These are phyloP conservation scores for Apiospora aurea DNA, from an alignment of 2,329 filamentous ascomycete genomes.

Conservation along the genomic window DNA sequence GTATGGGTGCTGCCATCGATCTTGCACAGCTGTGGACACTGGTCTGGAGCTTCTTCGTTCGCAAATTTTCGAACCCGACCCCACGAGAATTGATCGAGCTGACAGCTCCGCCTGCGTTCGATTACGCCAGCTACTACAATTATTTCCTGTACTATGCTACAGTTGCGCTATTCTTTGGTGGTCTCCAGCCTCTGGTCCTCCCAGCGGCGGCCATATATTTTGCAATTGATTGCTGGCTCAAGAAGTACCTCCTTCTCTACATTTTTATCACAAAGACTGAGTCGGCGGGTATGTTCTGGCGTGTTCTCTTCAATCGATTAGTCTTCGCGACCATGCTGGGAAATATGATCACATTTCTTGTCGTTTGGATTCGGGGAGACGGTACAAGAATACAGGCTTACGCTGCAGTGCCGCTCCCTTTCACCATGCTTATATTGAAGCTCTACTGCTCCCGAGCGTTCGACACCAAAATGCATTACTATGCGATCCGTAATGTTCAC, in stretches of 20 bases:
- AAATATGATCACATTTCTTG: conserved; percentile 79
- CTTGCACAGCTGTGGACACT: conserved; percentile 88
- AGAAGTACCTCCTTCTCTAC: conserved; percentile 95
- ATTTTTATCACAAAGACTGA: conserved; percentile 97
- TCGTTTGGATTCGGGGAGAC: conserved; percentile 74
- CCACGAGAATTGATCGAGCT: conserved; percentile 87
- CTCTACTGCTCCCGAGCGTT: conserved; percentile 79
- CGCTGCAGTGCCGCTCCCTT: conserved; percentile 74
- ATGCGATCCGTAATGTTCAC: conserved; percentile 68
- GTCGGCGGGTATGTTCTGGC: conserved; percentile 92
- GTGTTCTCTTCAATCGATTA: conserved; percentile 90
- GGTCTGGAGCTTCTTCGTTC: conserved; percentile 82
- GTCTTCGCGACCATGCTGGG: conserved; percentile 81
- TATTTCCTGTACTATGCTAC: conserved; percentile 96
- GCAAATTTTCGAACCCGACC: conserved; percentile 86
- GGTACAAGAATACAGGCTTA: conserved; percentile 68
- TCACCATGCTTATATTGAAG: conserved; percentile 86
- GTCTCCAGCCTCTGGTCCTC: conserved; percentile 86
- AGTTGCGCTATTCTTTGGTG: conserved; percentile 83
- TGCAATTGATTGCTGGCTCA: conserved; percentile 82
- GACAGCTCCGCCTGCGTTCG: conserved; percentile 90
- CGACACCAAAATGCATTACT: conserved; percentile 82
- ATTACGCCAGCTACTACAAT: conserved; percentile 97
- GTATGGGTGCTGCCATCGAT: conserved; percentile 92
- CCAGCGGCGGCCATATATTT: conserved; percentile 92